Conservation (phyloP, 108 stramenopile species). For the Discostella pseudostelligera region DNA sequence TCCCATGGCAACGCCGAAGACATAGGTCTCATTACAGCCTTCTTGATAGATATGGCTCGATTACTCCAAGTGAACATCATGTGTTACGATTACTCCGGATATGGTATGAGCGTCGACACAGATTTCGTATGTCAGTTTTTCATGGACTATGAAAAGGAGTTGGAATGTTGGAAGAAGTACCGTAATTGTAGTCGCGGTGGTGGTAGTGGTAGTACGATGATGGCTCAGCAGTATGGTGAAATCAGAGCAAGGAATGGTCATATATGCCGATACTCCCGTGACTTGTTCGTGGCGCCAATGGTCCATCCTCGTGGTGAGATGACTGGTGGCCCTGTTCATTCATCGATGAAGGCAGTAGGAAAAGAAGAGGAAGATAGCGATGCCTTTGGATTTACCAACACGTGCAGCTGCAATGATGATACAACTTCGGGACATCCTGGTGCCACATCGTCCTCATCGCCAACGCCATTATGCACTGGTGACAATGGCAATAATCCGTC, state of each 20-base stretch:
- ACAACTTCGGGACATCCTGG: background rate
- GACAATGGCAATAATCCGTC: no score
- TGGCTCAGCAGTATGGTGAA: background rate
- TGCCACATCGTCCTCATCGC: background rate
- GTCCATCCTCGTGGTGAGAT: slow-evolving; percentile 10
- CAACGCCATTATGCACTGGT: background rate
- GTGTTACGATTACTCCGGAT: slow-evolving; percentile 84
- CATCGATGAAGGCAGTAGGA: background rate
- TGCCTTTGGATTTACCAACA: background rate
- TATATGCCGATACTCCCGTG: background rate
- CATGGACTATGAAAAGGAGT: slow-evolving; percentile 15
- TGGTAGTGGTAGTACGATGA: background rate
- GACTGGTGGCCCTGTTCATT: background rate
- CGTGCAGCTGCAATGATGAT: slow-evolving; percentile 5
- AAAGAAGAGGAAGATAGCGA: background rate
- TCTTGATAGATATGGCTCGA: slow-evolving; percentile 43
- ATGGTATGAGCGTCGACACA: slow-evolving; percentile 50
- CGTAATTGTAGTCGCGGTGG: background rate
- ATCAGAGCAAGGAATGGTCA: background rate
- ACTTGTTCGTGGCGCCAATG: slow-evolving; percentile 36
- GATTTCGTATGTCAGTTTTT: slow-evolving; percentile 10
- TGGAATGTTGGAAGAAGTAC: slow-evolving; percentile 24
- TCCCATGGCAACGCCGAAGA: slow-evolving; percentile 69
- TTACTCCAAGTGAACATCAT: slow-evolving; percentile 73
- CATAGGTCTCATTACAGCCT: slow-evolving; percentile 46